Percentiles rank a stretch among this genome's conserved stretches.
phyloP scores from a whole-genome alignment of 768 basidiomycete genomes.

The Serpula lacrymans region DNA sequence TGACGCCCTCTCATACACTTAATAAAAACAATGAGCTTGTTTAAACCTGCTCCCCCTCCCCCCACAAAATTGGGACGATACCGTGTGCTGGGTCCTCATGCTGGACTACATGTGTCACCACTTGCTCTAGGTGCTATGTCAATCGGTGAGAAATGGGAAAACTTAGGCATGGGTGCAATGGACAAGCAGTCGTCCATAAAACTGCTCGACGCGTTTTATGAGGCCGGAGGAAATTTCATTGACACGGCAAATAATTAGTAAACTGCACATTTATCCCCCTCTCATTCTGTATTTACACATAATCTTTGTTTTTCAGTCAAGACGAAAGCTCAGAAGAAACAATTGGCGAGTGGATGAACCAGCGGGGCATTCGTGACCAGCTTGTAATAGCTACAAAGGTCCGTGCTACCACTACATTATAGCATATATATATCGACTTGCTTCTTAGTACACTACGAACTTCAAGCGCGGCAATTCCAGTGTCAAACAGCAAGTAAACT shows the following conservation, averaged over 20 bases:
- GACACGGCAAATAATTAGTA: constrained; percentile 39
- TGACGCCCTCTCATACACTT: no score
- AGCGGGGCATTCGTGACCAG: constrained; percentile 34
- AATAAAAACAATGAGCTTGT: no score
- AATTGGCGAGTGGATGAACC: constrained; percentile 42
- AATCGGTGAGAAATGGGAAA: constrained; percentile 40
- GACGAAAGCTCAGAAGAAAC: constrained; percentile 35
- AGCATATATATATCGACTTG: neutral
- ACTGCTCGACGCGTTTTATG: constrained; percentile 38
- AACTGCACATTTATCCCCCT: constrained; percentile 1
- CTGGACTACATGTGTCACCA: constrained; percentile 46
- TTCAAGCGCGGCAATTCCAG: constrained; percentile 12
- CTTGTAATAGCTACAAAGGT: constrained; percentile 39
- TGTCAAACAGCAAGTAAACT: constrained; percentile 16
- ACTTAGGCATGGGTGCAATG: constrained; percentile 28
- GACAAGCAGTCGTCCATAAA: constrained; percentile 35
- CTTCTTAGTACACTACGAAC: constrained; percentile 11
- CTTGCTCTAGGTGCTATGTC: constrained; percentile 46
- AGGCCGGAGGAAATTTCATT: constrained; percentile 43
- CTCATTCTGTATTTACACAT: neutral
- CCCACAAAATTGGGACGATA: constrained; percentile 30
- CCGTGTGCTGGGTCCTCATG: constrained; percentile 35
- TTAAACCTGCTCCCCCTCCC: constrained; percentile 25
- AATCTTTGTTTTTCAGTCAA: constrained; percentile 17
- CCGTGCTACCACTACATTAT: neutral